A percentile compares a stretch with the other conserved stretches of the same genome.
Conservation (phyloP, 106 monocot species). For the Platanthera zijinensis region DNA sequence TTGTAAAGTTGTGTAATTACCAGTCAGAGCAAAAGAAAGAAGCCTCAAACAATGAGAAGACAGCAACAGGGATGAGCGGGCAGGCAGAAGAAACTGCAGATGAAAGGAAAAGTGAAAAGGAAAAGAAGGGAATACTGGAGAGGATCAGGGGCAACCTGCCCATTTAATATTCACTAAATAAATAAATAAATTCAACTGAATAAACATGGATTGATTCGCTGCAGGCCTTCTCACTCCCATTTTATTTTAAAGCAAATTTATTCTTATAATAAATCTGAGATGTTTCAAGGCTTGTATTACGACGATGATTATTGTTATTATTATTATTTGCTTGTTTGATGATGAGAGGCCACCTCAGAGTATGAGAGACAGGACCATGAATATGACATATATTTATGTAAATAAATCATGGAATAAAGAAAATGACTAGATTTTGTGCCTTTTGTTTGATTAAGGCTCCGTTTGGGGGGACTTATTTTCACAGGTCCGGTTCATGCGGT, state of each 20-base stretch:
- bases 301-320: background rate
- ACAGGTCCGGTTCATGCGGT: too few species aligned
- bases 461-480: too few species aligned
- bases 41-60: background rate
- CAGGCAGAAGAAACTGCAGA: background rate
- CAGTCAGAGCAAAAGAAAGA: background rate
- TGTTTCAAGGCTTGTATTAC: background rate
- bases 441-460: background rate
- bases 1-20: too few species aligned
- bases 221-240: background rate
- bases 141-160: background rate
- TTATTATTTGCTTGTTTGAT: background rate
- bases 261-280: background rate
- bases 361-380: background rate
- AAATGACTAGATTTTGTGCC: background rate
- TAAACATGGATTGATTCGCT: background rate
- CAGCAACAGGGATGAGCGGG: background rate
- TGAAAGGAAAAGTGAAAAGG: background rate
- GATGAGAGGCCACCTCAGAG: too few species aligned
- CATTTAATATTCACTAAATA: background rate
- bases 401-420: background rate
- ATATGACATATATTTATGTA: background rate
- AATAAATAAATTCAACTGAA: background rate
- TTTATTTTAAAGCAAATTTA: background rate
- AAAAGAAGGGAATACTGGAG: conserved; percentile 2